A percentile compares a stretch with the other conserved stretches of the same genome.
phyloP scores from a whole-genome alignment of 139 green algal genomes.

The Medakamo hakoo region DNA sequence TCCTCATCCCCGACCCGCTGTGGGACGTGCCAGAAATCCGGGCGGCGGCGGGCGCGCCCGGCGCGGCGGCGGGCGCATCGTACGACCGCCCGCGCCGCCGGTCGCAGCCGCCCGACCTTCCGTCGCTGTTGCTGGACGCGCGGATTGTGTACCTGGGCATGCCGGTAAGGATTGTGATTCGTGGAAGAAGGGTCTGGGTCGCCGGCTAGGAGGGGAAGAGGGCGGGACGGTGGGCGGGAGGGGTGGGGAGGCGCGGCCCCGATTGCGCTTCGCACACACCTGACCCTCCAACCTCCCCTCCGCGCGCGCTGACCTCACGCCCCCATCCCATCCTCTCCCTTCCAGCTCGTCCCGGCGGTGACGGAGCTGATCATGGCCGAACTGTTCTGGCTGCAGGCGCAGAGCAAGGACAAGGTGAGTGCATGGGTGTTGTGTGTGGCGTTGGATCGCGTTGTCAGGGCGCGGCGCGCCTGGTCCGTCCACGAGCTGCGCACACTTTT shows the following conservation, averaged over 20 bases:
- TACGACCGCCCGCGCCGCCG: conserved; percentile 26
- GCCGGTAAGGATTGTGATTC: conserved; percentile 43
- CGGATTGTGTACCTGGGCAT: conserved; percentile 98
- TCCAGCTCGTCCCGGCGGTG: conserved; percentile 87
- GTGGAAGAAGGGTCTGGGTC: neutral
- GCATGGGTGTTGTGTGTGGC: too few species aligned
- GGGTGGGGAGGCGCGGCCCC: neutral
- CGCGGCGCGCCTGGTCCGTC: too few species aligned
- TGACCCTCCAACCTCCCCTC: too few species aligned
- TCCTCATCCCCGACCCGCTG: neutral
- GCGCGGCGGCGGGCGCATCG: conserved; percentile 18
- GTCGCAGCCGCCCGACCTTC: conserved; percentile 84
- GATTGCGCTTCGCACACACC: too few species aligned
- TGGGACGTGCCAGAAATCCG: neutral
- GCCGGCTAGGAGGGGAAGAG: neutral
- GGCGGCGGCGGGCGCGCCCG: conserved; percentile 8
- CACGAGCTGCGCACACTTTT: too few species aligned
- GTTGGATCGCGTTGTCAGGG: too few species aligned
- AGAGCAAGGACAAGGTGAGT: conserved; percentile 58
- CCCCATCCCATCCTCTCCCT: neutral
- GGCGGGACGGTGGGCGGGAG: neutral
- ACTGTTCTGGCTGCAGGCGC: conserved; percentile 92
- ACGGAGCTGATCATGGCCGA: conserved; percentile 97
- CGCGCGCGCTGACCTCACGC: neutral
- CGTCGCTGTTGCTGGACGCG: conserved; percentile 87